Base-by-base conservation (phyloP, 768 basidiomycete genomes). In the Obba rivulosa region DNA sequence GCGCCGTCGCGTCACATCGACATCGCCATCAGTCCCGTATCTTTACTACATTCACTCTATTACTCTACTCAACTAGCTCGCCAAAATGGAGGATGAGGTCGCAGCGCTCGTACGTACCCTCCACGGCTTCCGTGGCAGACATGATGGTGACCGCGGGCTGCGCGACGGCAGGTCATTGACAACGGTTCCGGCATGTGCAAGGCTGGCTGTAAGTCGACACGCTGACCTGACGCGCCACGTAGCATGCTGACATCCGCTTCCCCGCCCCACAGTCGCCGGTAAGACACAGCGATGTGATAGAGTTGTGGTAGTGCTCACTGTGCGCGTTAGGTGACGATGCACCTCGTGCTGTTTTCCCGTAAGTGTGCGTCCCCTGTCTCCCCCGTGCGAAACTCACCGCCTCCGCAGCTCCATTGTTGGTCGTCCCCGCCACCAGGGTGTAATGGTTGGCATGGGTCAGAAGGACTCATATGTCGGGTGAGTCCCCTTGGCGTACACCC, bases 181-280 rank as follows among this genome's bases (percentile, higher is more conserved):
- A 90, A 90, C 69, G 92, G 91, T 65, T 97, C 94, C 65, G 95
- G 94, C 73, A 98, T 97, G 94, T 97, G 94, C 87, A 98, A 98
- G 77, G 95, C 95, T 81, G 95, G 96, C 73, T 92, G 89, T 91
- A 68, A 61, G 87, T 85, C 34, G 22, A 25, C 43, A 49, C 44
- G 52, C 42, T 53, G 43, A 34, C 34, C 45, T 23, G 51, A 41
- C 49, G 50, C 45, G 41, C 47, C 59, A 65, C 68, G 68, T 57
- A 66, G 77, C 87, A 85, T 66, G 87, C 95, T 67, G 89, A 96
- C 73, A 34, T 44, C 85, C 85, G 55, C 86, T 85, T 57, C 83
- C 88, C 14, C 20, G 37, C 37, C 45, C 25, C 69, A 84, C 89
- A 66, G 95, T 95, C 63, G 66, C 66, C 45, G 66, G 66, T 60